Conservation (phyloP, 148 eudicot species). For the Gaultheria prostrata region DNA sequence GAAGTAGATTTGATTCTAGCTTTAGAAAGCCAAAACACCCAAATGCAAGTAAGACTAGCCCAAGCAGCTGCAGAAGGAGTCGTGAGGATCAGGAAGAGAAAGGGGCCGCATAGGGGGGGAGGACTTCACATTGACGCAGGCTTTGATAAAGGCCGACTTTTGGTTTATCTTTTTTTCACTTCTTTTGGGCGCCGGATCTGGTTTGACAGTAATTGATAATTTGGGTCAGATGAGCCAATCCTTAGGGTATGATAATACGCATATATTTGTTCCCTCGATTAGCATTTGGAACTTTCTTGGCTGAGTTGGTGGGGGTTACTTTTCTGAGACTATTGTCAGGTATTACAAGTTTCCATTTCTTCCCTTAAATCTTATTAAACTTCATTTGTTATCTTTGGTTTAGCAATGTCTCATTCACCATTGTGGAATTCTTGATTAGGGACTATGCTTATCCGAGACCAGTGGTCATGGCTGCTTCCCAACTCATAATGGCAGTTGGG, state of each 20-base stretch:
- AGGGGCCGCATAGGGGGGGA: conserved; percentile 91
- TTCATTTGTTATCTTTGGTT: neutral
- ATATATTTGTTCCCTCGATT: conserved; percentile 90
- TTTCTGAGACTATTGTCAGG: conserved; percentile 88
- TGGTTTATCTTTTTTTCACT: conserved; percentile 89
- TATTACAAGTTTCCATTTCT: conserved; percentile 23
- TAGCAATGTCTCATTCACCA: neutral
- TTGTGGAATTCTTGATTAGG: conserved; percentile 33
- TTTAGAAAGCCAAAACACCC: no score
- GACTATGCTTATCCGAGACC: conserved; percentile 89
- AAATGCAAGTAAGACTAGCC: conserved; percentile 61
- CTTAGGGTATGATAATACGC: conserved; percentile 70
- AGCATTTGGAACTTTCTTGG: conserved; percentile 99
- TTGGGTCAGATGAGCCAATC: conserved; percentile 97
- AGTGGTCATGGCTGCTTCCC: conserved; percentile 74
- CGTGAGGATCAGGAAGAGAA: conserved; percentile 74
- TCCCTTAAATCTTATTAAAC: neutral
- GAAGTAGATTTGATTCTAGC: conserved; percentile 64
- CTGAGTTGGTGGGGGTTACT: conserved; percentile 93
- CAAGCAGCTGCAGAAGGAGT: conserved; percentile 97
- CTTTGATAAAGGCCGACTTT: conserved; percentile 87
- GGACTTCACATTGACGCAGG: conserved; percentile 77
- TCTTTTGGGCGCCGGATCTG: conserved; percentile 85
- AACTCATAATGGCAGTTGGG: conserved; percentile 72
- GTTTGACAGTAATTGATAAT: conserved; percentile 93